Evolutionary conservation across 108 stramenopile genomes (phyloP).

Genomic region (Cyclotella distinguenda): DNA sequence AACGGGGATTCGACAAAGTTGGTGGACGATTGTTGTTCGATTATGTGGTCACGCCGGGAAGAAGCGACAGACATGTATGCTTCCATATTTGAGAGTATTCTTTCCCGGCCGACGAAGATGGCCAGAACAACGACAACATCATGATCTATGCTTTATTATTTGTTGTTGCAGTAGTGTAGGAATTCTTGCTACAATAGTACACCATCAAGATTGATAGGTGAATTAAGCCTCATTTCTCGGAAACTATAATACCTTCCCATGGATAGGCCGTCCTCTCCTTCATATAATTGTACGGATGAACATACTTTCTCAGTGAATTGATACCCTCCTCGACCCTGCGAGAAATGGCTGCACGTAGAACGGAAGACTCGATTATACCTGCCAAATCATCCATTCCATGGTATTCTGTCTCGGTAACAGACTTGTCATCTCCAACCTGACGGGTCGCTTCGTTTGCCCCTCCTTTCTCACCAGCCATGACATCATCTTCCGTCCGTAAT

Average conservation of each 20-base stretch:
- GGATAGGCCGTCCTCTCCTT: constrained; percentile 11
- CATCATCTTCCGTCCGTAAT: constrained; percentile 1
- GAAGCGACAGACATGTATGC: constrained; percentile 5
- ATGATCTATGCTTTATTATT: no score
- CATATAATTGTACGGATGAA: constrained; percentile 37
- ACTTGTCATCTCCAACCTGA: not conserved
- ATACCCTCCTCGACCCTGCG: constrained; percentile 39
- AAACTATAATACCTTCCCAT: constrained; percentile 6
- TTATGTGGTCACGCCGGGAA: constrained; percentile 27
- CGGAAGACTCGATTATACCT: constrained; percentile 21
- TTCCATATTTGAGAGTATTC: no score
- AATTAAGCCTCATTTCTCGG: constrained; percentile 1
- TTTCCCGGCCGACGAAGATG: no score
- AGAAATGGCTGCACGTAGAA: constrained; percentile 34
- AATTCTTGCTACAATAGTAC: no score
- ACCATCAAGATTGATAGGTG: not conserved
- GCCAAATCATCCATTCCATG: not conserved
- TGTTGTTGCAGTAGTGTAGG: no score
- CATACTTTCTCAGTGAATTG: constrained; percentile 16
- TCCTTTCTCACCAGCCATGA: not conserved
- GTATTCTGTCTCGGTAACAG: not conserved
- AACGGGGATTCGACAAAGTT: not conserved
- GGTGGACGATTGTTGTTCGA: constrained; percentile 13
- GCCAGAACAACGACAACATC: no score
- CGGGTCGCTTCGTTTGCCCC: not conserved